These are phyloP conservation scores for Lachancea sp. DNA, from an alignment of 805 yeast genomes.

Conservation along the genomic window DNA sequence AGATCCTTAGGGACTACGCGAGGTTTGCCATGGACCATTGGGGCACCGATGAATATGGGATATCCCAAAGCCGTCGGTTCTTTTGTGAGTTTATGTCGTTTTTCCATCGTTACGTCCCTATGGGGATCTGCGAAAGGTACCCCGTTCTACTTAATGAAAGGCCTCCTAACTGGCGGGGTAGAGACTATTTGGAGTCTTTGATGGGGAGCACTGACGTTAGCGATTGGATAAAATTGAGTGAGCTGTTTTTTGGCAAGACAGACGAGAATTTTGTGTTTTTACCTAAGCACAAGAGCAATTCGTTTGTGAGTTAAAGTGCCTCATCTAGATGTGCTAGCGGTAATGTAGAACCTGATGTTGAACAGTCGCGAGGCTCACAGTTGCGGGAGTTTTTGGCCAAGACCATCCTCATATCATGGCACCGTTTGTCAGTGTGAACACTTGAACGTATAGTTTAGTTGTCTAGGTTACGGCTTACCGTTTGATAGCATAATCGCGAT, in stretches of 20 bases:
- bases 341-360: too few relatives aligned
- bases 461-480: too few relatives aligned
- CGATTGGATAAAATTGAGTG: constrained; percentile 95
- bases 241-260: constrained; percentile 88
- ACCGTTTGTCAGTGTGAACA: too few relatives aligned
- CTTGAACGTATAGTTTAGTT: too few relatives aligned
- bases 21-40: constrained; percentile 87
- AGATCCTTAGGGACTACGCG: constrained; percentile 61
- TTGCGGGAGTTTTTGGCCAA: too few relatives aligned
- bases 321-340: not conserved
- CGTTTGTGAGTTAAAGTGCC: constrained; percentile 38
- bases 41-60: constrained; percentile 96
- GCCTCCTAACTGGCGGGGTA: constrained; percentile 88
- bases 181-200: constrained; percentile 87
- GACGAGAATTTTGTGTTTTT: constrained; percentile 66
- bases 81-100: constrained; percentile 92
- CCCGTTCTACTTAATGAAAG: constrained; percentile 90
- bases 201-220: constrained; percentile 77
- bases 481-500: too few relatives aligned
- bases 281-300: constrained; percentile 94
- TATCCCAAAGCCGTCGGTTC: constrained; percentile 79
- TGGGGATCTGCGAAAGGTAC: constrained; percentile 80
- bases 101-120: constrained; percentile 90
- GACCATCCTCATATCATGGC: too few relatives aligned
- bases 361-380: too few relatives aligned